These are phyloP conservation scores for Pisolithus tinctorius DNA, from an alignment of 768 basidiomycete genomes.

Conservation along the genomic window DNA sequence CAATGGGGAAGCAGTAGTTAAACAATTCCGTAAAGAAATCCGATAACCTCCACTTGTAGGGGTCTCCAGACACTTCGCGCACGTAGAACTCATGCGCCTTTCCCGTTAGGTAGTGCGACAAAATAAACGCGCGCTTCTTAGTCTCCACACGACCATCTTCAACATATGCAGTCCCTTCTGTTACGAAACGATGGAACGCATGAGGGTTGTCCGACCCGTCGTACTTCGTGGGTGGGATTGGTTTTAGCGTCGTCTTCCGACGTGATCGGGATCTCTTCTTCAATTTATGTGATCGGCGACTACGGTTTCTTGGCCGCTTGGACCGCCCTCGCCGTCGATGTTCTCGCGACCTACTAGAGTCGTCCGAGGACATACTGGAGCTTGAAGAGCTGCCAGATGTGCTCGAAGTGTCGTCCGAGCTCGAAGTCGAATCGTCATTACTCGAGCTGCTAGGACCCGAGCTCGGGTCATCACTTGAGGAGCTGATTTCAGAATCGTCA, in stretches of 20 bases:
- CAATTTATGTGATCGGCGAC: neutral
- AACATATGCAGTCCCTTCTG: conserved; percentile 14
- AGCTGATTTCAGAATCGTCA: no score
- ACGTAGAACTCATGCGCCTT: conserved; percentile 30
- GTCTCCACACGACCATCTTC: conserved; percentile 11
- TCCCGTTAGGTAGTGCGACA: conserved; percentile 25
- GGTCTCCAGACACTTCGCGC: conserved; percentile 20
- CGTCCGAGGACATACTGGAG: no score
- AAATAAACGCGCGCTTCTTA: conserved; percentile 14
- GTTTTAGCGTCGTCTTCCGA: conserved; percentile 9
- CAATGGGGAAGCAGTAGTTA: no score
- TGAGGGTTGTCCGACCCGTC: no score
- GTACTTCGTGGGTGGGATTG: conserved; percentile 12
- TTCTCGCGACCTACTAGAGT: neutral
- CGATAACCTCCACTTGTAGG: conserved; percentile 16
- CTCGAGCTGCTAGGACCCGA: no score
- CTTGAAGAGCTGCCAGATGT: no score
- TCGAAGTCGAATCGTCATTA: neutral
- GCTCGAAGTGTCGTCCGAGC: neutral
- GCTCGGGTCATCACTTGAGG: neutral
- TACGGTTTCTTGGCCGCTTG: no score
- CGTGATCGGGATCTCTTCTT: no score
- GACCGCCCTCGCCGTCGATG: neutral
- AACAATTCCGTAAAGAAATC: conserved; percentile 27
- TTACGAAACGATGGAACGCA: neutral